Conservation (phyloP, 2,329 filamentous ascomycete genomes). For the Hymenoscyphus fructigenus region DNA sequence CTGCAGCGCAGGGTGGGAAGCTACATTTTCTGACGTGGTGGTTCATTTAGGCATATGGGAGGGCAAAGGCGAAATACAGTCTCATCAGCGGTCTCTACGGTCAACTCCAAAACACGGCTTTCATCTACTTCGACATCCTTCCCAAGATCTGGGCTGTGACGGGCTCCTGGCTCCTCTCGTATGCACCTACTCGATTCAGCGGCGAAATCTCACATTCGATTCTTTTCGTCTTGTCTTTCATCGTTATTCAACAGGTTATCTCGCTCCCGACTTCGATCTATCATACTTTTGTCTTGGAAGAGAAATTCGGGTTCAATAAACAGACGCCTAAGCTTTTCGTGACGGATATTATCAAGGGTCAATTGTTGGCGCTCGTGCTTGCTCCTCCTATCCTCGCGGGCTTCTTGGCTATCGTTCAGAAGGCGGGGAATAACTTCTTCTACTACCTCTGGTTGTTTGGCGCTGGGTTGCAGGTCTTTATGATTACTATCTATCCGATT, state of each 20-base stretch:
- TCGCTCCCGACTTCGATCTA: conserved; percentile 84
- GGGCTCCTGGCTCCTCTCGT: conserved; percentile 70
- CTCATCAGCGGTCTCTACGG: conserved; percentile 79
- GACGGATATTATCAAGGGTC: conserved; percentile 87
- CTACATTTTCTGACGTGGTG: conserved; percentile 3
- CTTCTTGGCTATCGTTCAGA: conserved; percentile 91
- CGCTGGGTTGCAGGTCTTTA: conserved; percentile 84
- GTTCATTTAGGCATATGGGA: conserved; percentile 71
- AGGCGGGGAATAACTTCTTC: conserved; percentile 92
- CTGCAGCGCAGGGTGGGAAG: background rate
- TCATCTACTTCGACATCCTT: conserved; percentile 88
- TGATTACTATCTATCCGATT: conserved; percentile 94
- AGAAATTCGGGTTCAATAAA: conserved; percentile 99
- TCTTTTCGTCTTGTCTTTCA: conserved; percentile 85
- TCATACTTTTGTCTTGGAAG: conserved; percentile 92
- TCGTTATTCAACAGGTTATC: conserved; percentile 75
- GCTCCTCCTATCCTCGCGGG: conserved; percentile 86
- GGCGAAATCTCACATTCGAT: conserved; percentile 95
- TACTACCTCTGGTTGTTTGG: conserved; percentile 97
- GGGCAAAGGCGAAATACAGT: conserved; percentile 89
- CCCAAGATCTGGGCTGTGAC: conserved; percentile 87
- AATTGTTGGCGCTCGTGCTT: conserved; percentile 75
- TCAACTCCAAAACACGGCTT: conserved; percentile 83
- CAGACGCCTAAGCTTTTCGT: conserved; percentile 87
- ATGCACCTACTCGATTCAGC: conserved; percentile 73